Conservation (phyloP, 2,329 filamentous ascomycete species). For the Zarea fungicola region DNA sequence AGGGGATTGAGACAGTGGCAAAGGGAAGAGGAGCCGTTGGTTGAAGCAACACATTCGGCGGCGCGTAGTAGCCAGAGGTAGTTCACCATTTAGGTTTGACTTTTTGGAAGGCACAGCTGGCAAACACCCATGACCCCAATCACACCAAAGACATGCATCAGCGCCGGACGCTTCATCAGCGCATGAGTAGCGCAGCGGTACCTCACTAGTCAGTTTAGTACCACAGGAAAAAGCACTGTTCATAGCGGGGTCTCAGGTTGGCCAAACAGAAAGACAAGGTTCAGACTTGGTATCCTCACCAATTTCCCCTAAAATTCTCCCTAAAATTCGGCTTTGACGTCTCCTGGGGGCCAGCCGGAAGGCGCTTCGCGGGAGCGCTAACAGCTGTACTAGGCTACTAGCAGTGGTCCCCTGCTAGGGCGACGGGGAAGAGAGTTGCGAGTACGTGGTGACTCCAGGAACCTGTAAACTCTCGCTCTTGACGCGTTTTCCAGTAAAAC, state of each 20-base stretch:
- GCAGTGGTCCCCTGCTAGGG: neutral
- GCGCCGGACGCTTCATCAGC: neutral
- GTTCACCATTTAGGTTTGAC: neutral
- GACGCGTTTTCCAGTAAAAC: neutral
- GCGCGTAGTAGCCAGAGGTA: slow-evolving; percentile 6
- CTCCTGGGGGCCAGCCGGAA: neutral
- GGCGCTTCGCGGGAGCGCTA: slow-evolving; percentile 1
- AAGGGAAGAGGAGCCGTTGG: slow-evolving; percentile 7
- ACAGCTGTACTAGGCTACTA: too few relatives aligned
- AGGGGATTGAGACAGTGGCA: neutral
- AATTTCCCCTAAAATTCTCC: too few relatives aligned
- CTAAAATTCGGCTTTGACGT: neutral
- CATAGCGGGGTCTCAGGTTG: slow-evolving; percentile 4
- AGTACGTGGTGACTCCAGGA: neutral
- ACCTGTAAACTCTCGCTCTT: neutral
- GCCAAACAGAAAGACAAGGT: neutral
- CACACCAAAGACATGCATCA: neutral
- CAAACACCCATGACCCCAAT: too few relatives aligned
- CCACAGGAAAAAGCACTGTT: neutral
- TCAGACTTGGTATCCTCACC: neutral
- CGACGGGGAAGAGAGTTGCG: neutral
- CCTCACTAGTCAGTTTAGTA: neutral
- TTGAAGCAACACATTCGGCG: slow-evolving; percentile 1
- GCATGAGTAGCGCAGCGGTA: slow-evolving; percentile 1
- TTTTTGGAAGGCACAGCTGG: neutral